Percentiles rank a stretch among this genome's conserved stretches.
phyloP scores from a whole-genome alignment of 2,329 filamentous ascomycete species.

The Plenodomus tracheiphilus region DNA sequence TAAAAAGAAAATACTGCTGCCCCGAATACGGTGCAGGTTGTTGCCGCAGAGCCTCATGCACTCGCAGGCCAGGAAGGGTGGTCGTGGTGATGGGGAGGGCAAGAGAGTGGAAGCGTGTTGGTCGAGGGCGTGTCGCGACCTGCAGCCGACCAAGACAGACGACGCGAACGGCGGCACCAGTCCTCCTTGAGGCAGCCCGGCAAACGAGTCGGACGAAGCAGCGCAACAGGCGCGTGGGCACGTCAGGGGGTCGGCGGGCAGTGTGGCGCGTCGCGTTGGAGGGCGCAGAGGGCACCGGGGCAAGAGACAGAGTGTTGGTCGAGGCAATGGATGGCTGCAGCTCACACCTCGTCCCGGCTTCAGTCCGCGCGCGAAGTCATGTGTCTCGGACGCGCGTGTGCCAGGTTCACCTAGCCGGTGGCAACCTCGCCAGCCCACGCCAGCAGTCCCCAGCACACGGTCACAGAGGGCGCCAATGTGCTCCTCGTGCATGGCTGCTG shows the following conservation, averaged over 20 bases:
- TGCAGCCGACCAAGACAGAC: slow-evolving; percentile 10
- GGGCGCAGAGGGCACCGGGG: slow-evolving; percentile 10
- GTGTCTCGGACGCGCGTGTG: slow-evolving; percentile 21
- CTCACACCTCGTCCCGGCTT: slow-evolving; percentile 8
- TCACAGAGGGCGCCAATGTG: slow-evolving; percentile 4
- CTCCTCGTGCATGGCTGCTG: slow-evolving; percentile 12
- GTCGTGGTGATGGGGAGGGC: slow-evolving; percentile 1
- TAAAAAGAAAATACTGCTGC: neutral
- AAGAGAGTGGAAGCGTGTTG: neutral
- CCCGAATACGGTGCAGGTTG: neutral
- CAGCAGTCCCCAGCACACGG: slow-evolving; percentile 11
- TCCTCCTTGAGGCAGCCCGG: slow-evolving; percentile 1
- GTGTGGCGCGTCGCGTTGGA: slow-evolving; percentile 21
- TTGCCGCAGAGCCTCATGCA: slow-evolving; percentile 2
- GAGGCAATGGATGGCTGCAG: slow-evolving; percentile 14
- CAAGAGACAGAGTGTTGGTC: slow-evolving; percentile 5
- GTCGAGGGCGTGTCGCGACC: slow-evolving; percentile 12
- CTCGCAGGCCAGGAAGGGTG: neutral
- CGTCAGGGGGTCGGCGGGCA: slow-evolving; percentile 7
- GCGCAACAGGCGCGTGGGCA: slow-evolving; percentile 6
- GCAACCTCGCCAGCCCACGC: slow-evolving; percentile 2
- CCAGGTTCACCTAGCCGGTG: slow-evolving; percentile 27
- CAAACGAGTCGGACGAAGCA: neutral
- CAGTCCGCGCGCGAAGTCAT: slow-evolving; percentile 26
- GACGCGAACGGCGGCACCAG: slow-evolving; percentile 22